These are phyloP conservation scores for Aspergillus sp. DNA, from an alignment of 2,329 filamentous ascomycete species.

Conservation along the genomic window DNA sequence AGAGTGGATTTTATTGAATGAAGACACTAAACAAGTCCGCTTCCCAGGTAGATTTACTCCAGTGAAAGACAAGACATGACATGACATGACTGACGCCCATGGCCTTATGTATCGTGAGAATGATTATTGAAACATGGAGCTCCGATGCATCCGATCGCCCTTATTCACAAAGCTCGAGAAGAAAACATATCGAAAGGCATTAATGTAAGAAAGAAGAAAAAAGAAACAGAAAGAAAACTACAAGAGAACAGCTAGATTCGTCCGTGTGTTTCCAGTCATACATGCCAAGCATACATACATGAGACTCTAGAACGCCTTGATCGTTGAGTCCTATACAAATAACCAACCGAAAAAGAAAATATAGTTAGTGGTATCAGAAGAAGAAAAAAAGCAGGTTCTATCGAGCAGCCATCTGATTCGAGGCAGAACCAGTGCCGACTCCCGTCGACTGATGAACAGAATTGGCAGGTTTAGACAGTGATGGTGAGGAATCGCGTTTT, in stretches of 20 bases:
- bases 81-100: not conserved
- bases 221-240: conserved; percentile 2
- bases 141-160: conserved; percentile 1
- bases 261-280: conserved; percentile 13
- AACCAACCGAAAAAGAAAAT: not conserved
- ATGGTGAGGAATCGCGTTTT: conserved; percentile 28
- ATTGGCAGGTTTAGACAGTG: conserved; percentile 26
- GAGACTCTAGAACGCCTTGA: conserved; percentile 1
- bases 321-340: not conserved
- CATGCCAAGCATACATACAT: conserved; percentile 4
- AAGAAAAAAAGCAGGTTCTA: conserved; percentile 9
- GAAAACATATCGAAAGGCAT: not conserved
- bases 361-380: not conserved
- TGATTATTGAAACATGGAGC: conserved; percentile 1
- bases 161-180: conserved; percentile 13
- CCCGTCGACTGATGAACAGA: conserved; percentile 26
- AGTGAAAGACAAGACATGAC: not conserved
- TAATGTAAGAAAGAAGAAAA: not conserved
- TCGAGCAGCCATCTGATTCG: conserved; percentile 29
- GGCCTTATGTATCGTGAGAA: conserved; percentile 1
- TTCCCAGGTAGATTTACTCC: not conserved
- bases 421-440: conserved; percentile 22
- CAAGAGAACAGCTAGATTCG: conserved; percentile 7
- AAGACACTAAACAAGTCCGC: too few relatives aligned
- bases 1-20: too few relatives aligned